Conservation (phyloP, 805 yeast species). For the Candida quercuum region DNA sequence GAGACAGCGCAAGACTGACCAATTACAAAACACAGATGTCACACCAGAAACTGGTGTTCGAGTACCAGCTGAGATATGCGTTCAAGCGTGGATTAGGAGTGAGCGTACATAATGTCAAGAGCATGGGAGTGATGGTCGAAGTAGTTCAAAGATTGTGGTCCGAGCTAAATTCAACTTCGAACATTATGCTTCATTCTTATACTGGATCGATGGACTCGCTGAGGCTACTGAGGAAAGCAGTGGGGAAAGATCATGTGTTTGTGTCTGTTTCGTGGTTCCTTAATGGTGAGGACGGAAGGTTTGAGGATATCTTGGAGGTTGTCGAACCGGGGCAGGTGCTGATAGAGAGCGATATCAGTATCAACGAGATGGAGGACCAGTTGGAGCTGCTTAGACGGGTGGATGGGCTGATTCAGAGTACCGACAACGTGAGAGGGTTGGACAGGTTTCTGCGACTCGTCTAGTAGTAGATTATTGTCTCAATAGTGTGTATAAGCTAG, state of each 20-base stretch:
- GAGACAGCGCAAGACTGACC: conserved; percentile 22
- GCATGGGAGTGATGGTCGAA: conserved; percentile 59
- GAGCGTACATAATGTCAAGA: conserved; percentile 82
- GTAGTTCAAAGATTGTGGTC: conserved; percentile 23
- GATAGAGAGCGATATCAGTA: conserved; percentile 20
- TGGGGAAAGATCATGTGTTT: conserved; percentile 10
- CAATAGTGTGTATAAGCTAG: no score
- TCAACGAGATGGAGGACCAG: conserved; percentile 7
- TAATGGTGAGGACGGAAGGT: conserved; percentile 6
- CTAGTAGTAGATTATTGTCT: not conserved
- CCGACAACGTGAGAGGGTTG: not conserved
- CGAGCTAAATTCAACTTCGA: no score
- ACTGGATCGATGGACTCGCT: conserved; percentile 78
- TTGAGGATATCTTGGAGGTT: conserved; percentile 1
- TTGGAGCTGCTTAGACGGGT: conserved; percentile 4
- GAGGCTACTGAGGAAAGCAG: conserved; percentile 32
- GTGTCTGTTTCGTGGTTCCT: conserved; percentile 11
- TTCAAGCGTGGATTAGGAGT: conserved; percentile 40
- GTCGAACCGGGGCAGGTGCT: conserved; percentile 4
- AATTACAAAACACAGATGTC: conserved; percentile 51
- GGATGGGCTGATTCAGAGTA: not conserved
- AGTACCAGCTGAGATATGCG: conserved; percentile 51
- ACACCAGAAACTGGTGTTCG: conserved; percentile 61
- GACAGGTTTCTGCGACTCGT: not conserved
- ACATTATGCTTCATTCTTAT: conserved; percentile 75